These are phyloP conservation scores for Paracoccidioides brasiliensis DNA, from an alignment of 2,329 filamentous ascomycete genomes.

Conservation along the genomic window DNA sequence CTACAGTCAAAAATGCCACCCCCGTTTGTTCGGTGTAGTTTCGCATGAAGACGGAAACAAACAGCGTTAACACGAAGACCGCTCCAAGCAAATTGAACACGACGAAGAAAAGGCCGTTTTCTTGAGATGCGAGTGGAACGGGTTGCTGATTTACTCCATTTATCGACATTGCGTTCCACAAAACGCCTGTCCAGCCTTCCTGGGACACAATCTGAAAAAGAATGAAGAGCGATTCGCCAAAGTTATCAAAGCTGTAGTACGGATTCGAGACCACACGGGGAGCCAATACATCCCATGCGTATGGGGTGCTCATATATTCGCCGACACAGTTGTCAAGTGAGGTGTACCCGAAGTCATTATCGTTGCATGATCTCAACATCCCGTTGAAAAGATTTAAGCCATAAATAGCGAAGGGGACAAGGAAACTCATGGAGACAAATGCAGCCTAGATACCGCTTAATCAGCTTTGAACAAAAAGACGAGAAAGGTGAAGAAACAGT, in stretches of 20 bases:
- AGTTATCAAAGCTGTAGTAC: conserved; percentile 88
- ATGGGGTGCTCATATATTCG: conserved; percentile 66
- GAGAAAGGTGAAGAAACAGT: not conserved
- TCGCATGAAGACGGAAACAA: conserved; percentile 98
- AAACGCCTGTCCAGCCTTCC: conserved; percentile 94
- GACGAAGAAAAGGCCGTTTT: conserved; percentile 88
- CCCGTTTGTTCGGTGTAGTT: conserved; percentile 99
- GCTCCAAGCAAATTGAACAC: conserved; percentile 92
- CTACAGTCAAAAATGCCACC: conserved; percentile 86
- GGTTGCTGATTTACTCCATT: conserved; percentile 66
- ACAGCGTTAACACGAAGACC: conserved; percentile 91
- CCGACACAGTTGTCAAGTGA: conserved; percentile 65
- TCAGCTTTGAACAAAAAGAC: conserved; percentile 1
- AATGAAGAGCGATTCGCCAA: conserved; percentile 84
- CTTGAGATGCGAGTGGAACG: conserved; percentile 52
- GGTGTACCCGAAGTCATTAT: conserved; percentile 43
- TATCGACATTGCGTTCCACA: conserved; percentile 70
- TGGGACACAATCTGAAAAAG: conserved; percentile 98
- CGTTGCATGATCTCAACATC: conserved; percentile 68
- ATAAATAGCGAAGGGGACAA: conserved; percentile 95
- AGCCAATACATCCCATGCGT: conserved; percentile 70
- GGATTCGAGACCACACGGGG: conserved; percentile 70
- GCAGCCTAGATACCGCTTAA: conserved; percentile 44
- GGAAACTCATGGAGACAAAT: conserved; percentile 82
- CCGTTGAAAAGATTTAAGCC: conserved; percentile 87